Evolutionary conservation across 2,329 filamentous ascomycete species (phyloP), one percentile per base, ranked within the genome.

Genomic region (Xylaria sp.): DNA sequence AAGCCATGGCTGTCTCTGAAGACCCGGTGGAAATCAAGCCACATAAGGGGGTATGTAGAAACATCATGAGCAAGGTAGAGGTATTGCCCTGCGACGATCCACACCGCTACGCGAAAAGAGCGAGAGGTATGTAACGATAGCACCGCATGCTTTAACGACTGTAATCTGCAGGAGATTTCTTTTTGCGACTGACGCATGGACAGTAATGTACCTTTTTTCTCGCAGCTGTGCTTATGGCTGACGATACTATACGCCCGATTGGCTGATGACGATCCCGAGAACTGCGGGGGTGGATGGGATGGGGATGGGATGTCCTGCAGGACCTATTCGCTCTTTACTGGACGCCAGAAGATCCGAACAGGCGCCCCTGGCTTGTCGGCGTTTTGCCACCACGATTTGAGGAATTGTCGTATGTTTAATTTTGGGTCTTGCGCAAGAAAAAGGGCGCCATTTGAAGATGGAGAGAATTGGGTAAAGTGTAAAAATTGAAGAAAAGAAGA

Each of bases 121-220:
- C 20, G 12, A n/a, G 20, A 12, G 25, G 9, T 13, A 49, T 12
- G 18, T 46, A 28, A 28, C 28, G 28, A 28, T 28, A 13, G 20
- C 9, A 49, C 46, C 46, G n/a, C 46, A 49, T 23, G 46, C 46
- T 49, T 49, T 23, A 39, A 56, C 31, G 3, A 56, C 25, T 13
- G n/a, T 23, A 56, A 15, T 39, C 36, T 39, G 33, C n/a, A 25
- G 46, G 15, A 4, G 13, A 23, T 52, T 52, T 39, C 39, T 33
- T 60, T 60, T 64, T 67, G 56, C 60, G 49, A 49, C 23, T 41
- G 64, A 62, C 33, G 51, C 15, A 31, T 46, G 36, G 46, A 36
- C 52, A 66, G 43, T 25, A 39, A 52, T 48, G 52, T 56, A 52
- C 41, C 41, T 56, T 59, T 43, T 67, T 12, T 12, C 46, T 10